Percentiles rank a stretch among this genome's conserved stretches.
These are phyloP conservation scores for Talaromyces sp. DNA, from an alignment of 2,329 filamentous ascomycete species.

Conservation along the genomic window DNA sequence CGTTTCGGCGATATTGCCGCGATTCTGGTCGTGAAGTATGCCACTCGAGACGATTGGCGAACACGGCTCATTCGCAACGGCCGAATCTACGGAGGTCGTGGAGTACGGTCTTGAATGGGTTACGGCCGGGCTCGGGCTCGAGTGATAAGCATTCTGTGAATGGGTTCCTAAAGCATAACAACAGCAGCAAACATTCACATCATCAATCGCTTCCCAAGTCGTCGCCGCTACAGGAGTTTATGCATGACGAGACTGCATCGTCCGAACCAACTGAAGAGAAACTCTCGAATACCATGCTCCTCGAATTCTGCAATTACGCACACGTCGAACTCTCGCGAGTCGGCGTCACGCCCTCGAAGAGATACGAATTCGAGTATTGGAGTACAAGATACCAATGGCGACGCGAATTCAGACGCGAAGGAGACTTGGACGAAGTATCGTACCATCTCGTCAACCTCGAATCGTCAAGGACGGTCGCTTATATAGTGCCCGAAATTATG, in stretches of 20 bases:
- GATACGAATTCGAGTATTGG: conserved; percentile 95
- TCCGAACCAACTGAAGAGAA: conserved; percentile 26
- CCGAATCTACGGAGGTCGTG: conserved; percentile 57
- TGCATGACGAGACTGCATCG: conserved; percentile 4
- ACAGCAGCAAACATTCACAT: background rate
- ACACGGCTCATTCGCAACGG: conserved; percentile 52
- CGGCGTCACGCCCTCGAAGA: conserved; percentile 64
- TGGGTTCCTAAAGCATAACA: conserved; percentile 1
- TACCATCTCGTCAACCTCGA: conserved; percentile 76
- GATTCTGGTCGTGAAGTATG: conserved; percentile 92
- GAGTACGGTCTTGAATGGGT: conserved; percentile 56
- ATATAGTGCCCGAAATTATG: conserved; percentile 77
- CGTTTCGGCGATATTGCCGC: conserved; percentile 83
- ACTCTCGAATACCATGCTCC: conserved; percentile 74
- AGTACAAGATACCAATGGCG: conserved; percentile 81
- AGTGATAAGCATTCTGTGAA: conserved; percentile 37
- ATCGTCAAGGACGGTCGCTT: conserved; percentile 65
- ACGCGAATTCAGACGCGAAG: conserved; percentile 66
- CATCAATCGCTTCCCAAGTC: conserved; percentile 18
- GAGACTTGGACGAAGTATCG: conserved; percentile 61
- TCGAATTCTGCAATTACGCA: conserved; percentile 97
- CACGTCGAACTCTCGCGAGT: conserved; percentile 76
- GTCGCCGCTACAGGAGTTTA: background rate
- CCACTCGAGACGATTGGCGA: conserved; percentile 70
- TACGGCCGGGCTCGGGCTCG: conserved; percentile 50